These are phyloP conservation scores for Thuja plicata DNA, from an alignment of 83 land plant species.

Conservation along the genomic window DNA sequence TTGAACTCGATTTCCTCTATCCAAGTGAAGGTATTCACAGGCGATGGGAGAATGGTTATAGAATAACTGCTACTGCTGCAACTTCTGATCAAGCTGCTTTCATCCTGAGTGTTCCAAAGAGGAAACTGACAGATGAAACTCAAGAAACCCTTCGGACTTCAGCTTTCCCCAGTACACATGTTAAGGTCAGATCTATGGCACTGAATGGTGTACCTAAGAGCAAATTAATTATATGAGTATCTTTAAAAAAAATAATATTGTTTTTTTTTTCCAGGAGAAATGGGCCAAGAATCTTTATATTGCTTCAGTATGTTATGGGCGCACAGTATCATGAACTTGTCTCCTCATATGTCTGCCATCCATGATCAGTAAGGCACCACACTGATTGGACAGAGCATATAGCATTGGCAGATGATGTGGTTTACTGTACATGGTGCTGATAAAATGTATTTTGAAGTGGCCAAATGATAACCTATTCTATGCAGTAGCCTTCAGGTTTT, in stretches of 20 bases:
- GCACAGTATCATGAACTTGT: constrained; percentile 33
- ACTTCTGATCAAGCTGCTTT: constrained; percentile 69
- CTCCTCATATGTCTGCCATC: neutral
- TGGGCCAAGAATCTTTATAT: constrained; percentile 49
- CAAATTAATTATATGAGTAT: neutral
- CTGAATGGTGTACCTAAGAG: neutral
- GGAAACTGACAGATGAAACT: constrained; percentile 48
- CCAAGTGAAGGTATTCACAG: constrained; percentile 70
- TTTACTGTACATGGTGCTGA: constrained; percentile 10
- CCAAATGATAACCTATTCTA: neutral
- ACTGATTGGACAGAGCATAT: constrained; percentile 7
- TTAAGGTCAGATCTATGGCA: constrained; percentile 34
- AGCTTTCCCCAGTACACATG: constrained; percentile 64
- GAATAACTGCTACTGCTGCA: constrained; percentile 62
- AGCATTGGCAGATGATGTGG: constrained; percentile 4
- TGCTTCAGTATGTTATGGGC: constrained; percentile 36
- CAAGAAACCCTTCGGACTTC: constrained; percentile 67
- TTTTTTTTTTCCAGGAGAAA: constrained; percentile 31
- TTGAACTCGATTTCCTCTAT: constrained; percentile 64
- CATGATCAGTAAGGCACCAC: neutral
- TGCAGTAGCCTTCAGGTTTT: constrained; percentile 6
- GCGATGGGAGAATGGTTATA: constrained; percentile 58
- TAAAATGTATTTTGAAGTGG: constrained; percentile 4
- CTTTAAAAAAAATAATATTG: too few species aligned
- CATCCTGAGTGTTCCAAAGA: constrained; percentile 50